These are phyloP conservation scores for Cordyceps pruinosa DNA, from an alignment of 2,329 filamentous ascomycete genomes.

Conservation along the genomic window DNA sequence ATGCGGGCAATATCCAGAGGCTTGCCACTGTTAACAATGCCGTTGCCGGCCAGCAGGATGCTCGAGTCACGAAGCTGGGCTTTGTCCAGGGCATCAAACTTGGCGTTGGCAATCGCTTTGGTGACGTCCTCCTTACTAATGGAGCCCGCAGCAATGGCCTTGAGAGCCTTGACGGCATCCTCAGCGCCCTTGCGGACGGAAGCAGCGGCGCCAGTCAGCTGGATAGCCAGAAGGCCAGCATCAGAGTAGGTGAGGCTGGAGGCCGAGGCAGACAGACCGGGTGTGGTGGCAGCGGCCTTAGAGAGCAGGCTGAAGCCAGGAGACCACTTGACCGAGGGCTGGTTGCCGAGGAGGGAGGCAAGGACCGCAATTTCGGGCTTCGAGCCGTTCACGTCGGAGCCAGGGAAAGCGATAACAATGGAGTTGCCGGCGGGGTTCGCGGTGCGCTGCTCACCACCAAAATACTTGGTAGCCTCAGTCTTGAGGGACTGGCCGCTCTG, in stretches of 20 bases:
- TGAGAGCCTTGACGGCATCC: constrained; percentile 72
- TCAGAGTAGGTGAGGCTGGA: constrained; percentile 86
- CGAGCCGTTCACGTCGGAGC: constrained; percentile 71
- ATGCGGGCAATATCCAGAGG: constrained; percentile 77
- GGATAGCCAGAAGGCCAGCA: constrained; percentile 80
- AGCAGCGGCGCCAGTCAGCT: constrained; percentile 66
- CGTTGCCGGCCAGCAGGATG: constrained; percentile 76
- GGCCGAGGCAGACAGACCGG: constrained; percentile 63
- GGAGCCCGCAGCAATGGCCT: constrained; percentile 69
- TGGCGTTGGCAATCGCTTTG: constrained; percentile 88
- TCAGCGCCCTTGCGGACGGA: constrained; percentile 68
- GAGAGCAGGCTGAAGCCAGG: constrained; percentile 84
- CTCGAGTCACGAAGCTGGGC: constrained; percentile 72
- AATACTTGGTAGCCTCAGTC: constrained; percentile 71
- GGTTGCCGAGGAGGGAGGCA: constrained; percentile 78
- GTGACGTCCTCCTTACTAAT: constrained; percentile 78
- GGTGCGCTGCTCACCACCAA: constrained; percentile 88
- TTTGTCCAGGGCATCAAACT: constrained; percentile 81
- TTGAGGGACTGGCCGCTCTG: constrained; percentile 47
- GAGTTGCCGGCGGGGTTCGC: constrained; percentile 71
- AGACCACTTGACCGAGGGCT: constrained; percentile 92
- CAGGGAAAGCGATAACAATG: constrained; percentile 86
- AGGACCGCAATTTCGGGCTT: constrained; percentile 89
- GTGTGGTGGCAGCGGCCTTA: constrained; percentile 63
- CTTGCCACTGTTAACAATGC: constrained; percentile 74